Evolutionary conservation across 805 yeast species (phyloP), one percentile per base, ranked within the genome.

Genomic region (Lipomyces lipofer): DNA sequence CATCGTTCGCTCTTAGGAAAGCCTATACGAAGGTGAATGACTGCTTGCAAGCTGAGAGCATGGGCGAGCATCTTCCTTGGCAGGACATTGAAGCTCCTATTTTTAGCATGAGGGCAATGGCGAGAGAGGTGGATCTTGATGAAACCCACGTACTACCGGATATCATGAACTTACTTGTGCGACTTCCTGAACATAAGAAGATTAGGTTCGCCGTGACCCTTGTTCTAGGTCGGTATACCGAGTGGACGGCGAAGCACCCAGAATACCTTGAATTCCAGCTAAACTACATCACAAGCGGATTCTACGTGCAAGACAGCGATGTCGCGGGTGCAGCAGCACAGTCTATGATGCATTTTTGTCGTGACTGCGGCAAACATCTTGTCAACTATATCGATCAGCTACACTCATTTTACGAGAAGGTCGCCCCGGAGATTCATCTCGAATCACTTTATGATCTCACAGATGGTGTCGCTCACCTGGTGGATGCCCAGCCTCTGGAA

Each of bases 211-310:
- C 98, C 5, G 90, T 96, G 1, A 89, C 96, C 0, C 76, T 94
- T 66, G 96, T 94, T 1, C 73, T 94, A 38, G 98, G 99, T n/a
- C 78, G 99, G 64, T 94, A 94, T 69, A 88, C 98, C 1, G 89
- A 86, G 71, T 94, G 99, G 97, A 88, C 98, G 0, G 75, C 90
- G 3, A 78, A 82, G 62, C 95, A 94, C 70, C 90, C 95, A 3
- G 85, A 86, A 58, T 85, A 77, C 63, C 75, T 95, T 56, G 94
- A 88, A 69, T 78, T 83, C 45, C 96, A 91, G 69, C 76, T 94
- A 53, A 83, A 85, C 59, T 94, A 90, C 68, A 88, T 95, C 59
- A 85, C 85, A 52, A 77, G 76, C 56, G 96, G 97, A 0, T 86
- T 89, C 64, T 73, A 75, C 60, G 48, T 70, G 72, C 27, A 65